Evolutionary conservation across 148 eudicot species (phyloP).

Genomic region (Nepenthes mirabilis): DNA sequence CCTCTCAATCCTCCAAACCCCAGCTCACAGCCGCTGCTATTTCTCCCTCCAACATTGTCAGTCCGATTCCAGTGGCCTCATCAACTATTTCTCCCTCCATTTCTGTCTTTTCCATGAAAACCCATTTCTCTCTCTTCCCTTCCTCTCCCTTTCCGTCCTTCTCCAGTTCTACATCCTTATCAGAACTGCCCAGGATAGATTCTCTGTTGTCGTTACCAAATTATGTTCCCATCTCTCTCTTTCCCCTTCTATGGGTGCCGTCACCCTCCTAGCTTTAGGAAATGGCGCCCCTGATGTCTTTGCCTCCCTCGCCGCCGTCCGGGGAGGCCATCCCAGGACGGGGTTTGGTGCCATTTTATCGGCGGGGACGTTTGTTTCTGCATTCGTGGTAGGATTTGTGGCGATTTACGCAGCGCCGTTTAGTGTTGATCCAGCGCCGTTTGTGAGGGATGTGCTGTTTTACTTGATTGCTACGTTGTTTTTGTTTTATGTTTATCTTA

Average conservation of each 20-base stretch:
- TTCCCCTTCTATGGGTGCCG: constrained; percentile 79
- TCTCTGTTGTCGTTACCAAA: constrained; percentile 58
- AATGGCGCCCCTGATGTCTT: constrained; percentile 98
- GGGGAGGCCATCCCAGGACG: constrained; percentile 41
- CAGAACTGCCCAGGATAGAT: constrained; percentile 58
- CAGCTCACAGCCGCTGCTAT: constrained; percentile 18
- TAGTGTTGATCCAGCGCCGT: constrained; percentile 50
- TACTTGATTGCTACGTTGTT: constrained; percentile 65
- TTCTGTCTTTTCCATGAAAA: constrained; percentile 32
- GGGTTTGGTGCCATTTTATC: constrained; percentile 82
- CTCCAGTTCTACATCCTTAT: constrained; percentile 66
- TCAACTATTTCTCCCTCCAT: constrained; percentile 49
- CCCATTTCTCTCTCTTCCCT: constrained; percentile 35
- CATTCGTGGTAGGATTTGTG: constrained; percentile 77
- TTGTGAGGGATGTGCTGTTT: constrained; percentile 76
- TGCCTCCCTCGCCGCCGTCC: constrained; percentile 66
- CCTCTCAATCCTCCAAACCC: constrained; percentile 13
- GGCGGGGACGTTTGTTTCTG: constrained; percentile 84
- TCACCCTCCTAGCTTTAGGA: constrained; percentile 73
- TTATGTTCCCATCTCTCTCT: constrained; percentile 40
- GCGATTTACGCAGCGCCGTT: constrained; percentile 80
- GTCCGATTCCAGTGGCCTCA: constrained; percentile 22
- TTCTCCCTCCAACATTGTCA: constrained; percentile 19
- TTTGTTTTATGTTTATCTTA: constrained; percentile 71
- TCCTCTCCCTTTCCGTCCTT: constrained; percentile 36